phyloP scores from a whole-genome alignment of 495 filamentous ascomycete genomes.

The Penicillium chermesinum region DNA sequence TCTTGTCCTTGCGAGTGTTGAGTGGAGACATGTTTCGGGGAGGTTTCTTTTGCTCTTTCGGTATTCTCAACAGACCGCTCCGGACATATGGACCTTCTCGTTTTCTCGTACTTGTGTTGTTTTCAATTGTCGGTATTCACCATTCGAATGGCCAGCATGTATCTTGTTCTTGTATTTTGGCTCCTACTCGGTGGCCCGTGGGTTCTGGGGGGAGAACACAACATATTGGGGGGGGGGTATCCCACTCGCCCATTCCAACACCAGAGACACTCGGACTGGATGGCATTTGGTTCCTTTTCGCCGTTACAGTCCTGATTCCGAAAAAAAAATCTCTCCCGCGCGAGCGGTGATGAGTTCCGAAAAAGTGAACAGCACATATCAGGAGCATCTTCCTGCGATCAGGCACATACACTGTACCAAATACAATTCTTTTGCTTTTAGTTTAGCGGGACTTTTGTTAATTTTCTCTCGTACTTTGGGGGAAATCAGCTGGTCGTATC shows the following conservation, averaged over 20 bases:
- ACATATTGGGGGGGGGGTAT: background rate
- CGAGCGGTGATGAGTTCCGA: constrained; percentile 25
- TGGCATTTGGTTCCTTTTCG: constrained; percentile 36
- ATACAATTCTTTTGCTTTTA: constrained; percentile 12
- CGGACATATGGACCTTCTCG: background rate
- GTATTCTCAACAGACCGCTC: background rate
- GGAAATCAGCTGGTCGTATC: background rate
- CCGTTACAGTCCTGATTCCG: constrained; percentile 24
- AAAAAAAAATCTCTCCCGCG: constrained; percentile 14
- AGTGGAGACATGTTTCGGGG: background rate
- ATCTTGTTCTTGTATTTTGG: background rate
- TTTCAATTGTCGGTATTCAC: background rate
- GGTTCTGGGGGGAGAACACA: background rate
- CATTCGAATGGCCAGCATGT: constrained; percentile 2
- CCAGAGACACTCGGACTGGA: constrained; percentile 26
- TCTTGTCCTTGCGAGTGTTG: constrained; percentile 1
- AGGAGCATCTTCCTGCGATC: constrained; percentile 16
- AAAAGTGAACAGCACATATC: constrained; percentile 28
- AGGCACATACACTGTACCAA: constrained; percentile 22
- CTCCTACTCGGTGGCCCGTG: background rate
- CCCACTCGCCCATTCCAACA: constrained; percentile 9
- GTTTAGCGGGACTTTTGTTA: background rate
- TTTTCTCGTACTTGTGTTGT: constrained; percentile 1
- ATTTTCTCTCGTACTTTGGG: background rate
- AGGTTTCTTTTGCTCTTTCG: background rate